Percentiles rank a stretch among this genome's conserved stretches.
phyloP scores from a whole-genome alignment of 345 rosid species.

The Eucalyptus camaldulensis region DNA sequence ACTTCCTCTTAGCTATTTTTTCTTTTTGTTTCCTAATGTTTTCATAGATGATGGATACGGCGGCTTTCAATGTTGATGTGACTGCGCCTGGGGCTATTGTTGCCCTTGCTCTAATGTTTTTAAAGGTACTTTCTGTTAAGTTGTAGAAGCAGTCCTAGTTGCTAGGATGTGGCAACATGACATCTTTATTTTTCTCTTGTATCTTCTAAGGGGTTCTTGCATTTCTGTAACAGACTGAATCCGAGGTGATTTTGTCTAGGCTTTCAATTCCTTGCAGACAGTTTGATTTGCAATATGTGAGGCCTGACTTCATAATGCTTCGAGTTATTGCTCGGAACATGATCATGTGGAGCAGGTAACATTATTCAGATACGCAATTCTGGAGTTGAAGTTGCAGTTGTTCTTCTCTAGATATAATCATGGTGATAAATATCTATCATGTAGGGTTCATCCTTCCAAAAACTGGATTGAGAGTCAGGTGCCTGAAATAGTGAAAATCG shows the following conservation, averaged over 20 bases:
- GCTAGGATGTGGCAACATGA: background rate
- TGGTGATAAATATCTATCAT: background rate
- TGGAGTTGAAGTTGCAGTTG: background rate
- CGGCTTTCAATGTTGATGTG: slow-evolving; percentile 72
- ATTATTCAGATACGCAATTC: background rate
- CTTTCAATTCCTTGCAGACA: slow-evolving; percentile 75
- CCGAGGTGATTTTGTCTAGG: slow-evolving; percentile 62
- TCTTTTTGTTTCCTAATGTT: background rate
- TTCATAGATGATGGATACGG: slow-evolving; percentile 74
- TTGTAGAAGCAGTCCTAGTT: background rate
- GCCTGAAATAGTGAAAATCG: slow-evolving; percentile 65
- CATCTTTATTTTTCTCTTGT: background rate
- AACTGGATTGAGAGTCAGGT: slow-evolving; percentile 89
- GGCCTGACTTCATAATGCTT: slow-evolving; percentile 98
- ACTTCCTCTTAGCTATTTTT: background rate
- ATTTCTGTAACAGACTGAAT: slow-evolving; percentile 58
- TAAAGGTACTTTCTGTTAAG: slow-evolving; percentile 45
- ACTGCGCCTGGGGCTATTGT: slow-evolving; percentile 96
- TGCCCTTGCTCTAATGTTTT: slow-evolving; percentile 85
- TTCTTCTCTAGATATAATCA: background rate
- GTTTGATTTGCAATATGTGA: slow-evolving; percentile 76
- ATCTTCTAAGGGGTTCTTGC: background rate
- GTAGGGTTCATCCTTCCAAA: slow-evolving; percentile 69
- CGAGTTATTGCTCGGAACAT: slow-evolving; percentile 93
- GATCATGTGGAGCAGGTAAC: slow-evolving; percentile 94